Conservation (phyloP, 768 basidiomycete species). For the Mycena crocata region DNA sequence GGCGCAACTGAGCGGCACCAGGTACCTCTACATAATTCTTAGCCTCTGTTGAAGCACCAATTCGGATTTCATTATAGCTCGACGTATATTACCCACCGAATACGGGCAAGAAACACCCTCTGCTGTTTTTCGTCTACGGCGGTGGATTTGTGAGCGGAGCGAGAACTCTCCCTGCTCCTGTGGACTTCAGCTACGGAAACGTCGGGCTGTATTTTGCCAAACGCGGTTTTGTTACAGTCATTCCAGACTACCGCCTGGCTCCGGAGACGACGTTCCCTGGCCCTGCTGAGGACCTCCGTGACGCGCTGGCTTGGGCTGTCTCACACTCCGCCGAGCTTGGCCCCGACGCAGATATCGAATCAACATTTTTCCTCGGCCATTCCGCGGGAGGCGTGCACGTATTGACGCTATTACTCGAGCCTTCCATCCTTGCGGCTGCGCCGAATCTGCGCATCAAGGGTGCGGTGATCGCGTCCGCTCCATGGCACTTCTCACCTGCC, state of each 20-base stretch:
- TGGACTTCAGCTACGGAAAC: conserved; percentile 63
- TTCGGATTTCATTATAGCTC: conserved; percentile 51
- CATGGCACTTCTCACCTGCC: conserved; percentile 9
- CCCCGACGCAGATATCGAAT: conserved; percentile 52
- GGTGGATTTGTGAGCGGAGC: conserved; percentile 69
- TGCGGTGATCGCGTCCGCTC: background rate
- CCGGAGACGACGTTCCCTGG: conserved; percentile 68
- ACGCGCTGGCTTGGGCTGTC: conserved; percentile 67
- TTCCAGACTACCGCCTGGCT: conserved; percentile 76
- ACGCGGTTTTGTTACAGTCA: conserved; percentile 69
- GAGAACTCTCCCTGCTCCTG: conserved; percentile 57
- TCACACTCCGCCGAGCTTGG: conserved; percentile 47
- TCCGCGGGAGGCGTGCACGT: conserved; percentile 70
- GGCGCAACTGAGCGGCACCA: conserved; percentile 64
- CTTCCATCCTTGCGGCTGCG: conserved; percentile 49
- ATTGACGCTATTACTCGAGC: conserved; percentile 56
- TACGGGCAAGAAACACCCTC: conserved; percentile 45
- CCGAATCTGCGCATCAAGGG: conserved; percentile 2
- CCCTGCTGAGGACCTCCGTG: conserved; percentile 66
- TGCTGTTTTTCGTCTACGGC: conserved; percentile 76
- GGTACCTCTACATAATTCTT: too few species aligned
- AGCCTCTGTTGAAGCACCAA: too few species aligned
- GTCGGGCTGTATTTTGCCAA: conserved; percentile 72
- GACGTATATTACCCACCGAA: conserved; percentile 73
- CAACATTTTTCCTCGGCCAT: conserved; percentile 66